Percentiles rank a stretch among this genome's conserved stretches.
These are phyloP conservation scores for Bruguiera sexangula DNA, from an alignment of 345 rosid species.

Conservation along the genomic window DNA sequence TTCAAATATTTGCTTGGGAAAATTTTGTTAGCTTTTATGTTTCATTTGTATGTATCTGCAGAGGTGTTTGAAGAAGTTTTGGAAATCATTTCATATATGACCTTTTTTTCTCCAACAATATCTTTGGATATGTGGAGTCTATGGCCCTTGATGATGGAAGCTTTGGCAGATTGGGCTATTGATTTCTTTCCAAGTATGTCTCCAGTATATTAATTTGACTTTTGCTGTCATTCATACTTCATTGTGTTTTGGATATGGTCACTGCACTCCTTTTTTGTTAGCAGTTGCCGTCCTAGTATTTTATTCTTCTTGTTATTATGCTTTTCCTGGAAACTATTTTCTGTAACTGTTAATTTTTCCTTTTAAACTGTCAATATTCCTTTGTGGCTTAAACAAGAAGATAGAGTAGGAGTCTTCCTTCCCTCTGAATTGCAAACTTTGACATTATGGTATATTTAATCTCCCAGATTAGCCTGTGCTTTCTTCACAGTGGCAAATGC, in stretches of 20 bases:
- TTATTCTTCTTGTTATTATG: background rate
- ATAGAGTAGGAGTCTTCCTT: background rate
- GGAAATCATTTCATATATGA: conserved; percentile 98
- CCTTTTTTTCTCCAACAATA: conserved; percentile 90
- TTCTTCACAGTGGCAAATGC: background rate
- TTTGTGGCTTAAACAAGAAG: background rate
- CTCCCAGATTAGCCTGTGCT: background rate
- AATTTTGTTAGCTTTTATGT: background rate
- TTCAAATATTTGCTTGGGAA: background rate
- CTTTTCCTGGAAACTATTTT: background rate
- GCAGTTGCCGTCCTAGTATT: too few relatives aligned
- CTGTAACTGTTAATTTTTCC: background rate
- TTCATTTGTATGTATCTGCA: conserved; percentile 35
- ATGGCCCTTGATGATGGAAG: conserved; percentile 96
- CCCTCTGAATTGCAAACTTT: background rate
- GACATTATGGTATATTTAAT: background rate
- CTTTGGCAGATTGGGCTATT: conserved; percentile 93
- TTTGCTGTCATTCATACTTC: background rate
- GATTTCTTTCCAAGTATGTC: conserved; percentile 89
- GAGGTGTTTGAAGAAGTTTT: conserved; percentile 99
- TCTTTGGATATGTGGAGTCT: conserved; percentile 96
- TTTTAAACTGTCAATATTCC: too few relatives aligned
- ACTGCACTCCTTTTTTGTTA: background rate
- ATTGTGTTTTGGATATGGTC: background rate
- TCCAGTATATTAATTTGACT: background rate